These are phyloP conservation scores for rapeseed (Brassica napus) DNA, from an alignment of 345 rosid genomes.

Conservation along the genomic window DNA sequence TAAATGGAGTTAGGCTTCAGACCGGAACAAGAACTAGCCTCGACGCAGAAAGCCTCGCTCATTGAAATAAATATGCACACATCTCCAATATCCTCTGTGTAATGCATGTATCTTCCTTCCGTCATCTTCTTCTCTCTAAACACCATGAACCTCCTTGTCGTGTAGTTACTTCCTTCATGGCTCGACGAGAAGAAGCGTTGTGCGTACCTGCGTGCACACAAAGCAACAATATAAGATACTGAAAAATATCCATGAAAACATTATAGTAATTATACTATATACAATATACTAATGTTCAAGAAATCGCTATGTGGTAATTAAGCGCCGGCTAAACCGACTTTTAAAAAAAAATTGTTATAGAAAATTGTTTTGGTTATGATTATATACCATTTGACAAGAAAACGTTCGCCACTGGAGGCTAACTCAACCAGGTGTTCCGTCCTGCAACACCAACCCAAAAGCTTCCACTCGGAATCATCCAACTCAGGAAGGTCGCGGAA, in stretches of 20 bases:
- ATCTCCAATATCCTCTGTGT: conserved; percentile 20
- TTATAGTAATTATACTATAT: background rate
- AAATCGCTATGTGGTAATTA: background rate
- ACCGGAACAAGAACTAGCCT: conserved; percentile 19
- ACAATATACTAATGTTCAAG: background rate
- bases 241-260: background rate
- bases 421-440: conserved; percentile 24
- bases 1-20: conserved; percentile 22
- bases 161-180: conserved; percentile 7
- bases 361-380: too few species aligned
- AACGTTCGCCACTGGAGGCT: conserved; percentile 5
- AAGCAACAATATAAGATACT: background rate
- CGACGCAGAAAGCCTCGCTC: conserved; percentile 29
- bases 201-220: conserved; percentile 13
- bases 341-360: too few species aligned
- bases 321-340: too few species aligned
- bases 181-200: background rate
- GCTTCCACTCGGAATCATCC: conserved; percentile 22
- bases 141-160: conserved; percentile 17
- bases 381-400: conserved; percentile 21
- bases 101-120: conserved; percentile 18
- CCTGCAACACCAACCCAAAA: conserved; percentile 22
- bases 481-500: conserved; percentile 11
- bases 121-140: background rate
- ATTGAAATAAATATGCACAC: conserved; percentile 19